Conservation (phyloP, 495 filamentous ascomycete genomes). For the Cudoniella acicularis region DNA sequence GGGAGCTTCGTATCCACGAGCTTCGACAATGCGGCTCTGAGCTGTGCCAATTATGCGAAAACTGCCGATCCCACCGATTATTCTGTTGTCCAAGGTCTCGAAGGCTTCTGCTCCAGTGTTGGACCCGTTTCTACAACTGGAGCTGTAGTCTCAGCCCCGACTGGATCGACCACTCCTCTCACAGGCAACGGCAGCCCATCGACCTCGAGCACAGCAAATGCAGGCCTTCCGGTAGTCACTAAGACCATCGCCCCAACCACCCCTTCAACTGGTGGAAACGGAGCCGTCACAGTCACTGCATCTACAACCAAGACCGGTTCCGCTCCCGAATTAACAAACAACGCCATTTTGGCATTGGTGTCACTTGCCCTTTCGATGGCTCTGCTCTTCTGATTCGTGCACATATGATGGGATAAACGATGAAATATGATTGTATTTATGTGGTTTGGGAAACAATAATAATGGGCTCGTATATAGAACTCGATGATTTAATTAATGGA, state of each 20-base stretch:
- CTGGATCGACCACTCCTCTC: neutral
- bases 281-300: neutral
- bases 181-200: too few relatives aligned
- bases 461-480: too few relatives aligned
- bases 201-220: too few relatives aligned
- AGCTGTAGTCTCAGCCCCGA: neutral
- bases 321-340: neutral
- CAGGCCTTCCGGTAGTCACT: neutral
- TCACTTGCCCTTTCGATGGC: neutral
- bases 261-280: neutral
- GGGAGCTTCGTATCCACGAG: constrained; percentile 1
- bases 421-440: too few relatives aligned
- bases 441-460: too few relatives aligned
- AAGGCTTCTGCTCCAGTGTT: constrained; percentile 8
- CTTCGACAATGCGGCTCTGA: constrained; percentile 7
- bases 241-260: neutral
- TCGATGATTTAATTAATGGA: too few relatives aligned
- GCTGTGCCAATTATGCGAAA: constrained; percentile 10
- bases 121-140: constrained; percentile 3
- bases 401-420: too few relatives aligned
- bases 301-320: neutral
- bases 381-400: neutral
- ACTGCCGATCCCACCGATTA: constrained; percentile 12
- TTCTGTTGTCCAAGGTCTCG: neutral
- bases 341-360: neutral